Base-by-base conservation (phyloP, 345 rosid genomes). In the Ceriops zippeliana region DNA sequence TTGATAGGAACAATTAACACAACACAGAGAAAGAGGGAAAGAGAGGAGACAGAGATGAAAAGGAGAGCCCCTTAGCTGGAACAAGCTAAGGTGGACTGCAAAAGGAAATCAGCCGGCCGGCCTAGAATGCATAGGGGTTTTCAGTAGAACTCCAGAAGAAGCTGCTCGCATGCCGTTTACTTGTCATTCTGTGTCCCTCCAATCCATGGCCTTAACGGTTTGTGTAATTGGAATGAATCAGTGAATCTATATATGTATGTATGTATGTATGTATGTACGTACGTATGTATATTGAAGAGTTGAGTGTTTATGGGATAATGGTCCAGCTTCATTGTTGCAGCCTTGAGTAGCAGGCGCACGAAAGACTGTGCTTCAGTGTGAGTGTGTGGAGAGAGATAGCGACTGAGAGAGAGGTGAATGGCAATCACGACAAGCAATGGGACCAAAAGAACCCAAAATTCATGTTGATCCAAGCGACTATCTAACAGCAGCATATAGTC, bases 91-190 rank as follows among this genome's bases (percentile, higher is more conserved):
- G 76, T 68, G 61, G 37, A 34, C 37, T 34, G 37, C 66, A 71
- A 78, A 68, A 59, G 67, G 46, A 76, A 71, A 73, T 35, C 78
- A 84, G 90, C 90, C 89, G 90, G 74, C 93, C 93, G 93, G 73
- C 93, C 93, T 88, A 88, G 6, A 58, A 6, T 5, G 58, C 15
- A 27, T 81, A 83, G 84, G 70, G 73, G 11, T 62, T 65, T 63
- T 71, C 58, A 31, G 27, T 65, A 46, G 66, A 60, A 63, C 6
- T 9, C 35, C 58, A 7, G 28, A n/a, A 42, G 51, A 34, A 30
- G 38, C 15, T 59, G 5, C 15, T 65, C 52, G 69, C 72, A 70
- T 79, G 73, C 76, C 74, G 65, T 82, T 75, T 70, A 76, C 79
- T 79, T 71, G 76, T 79, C 80, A 76, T 83, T 86, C 84, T 76